Evolutionary conservation across 306 rosid genomes (phyloP), one percentile per base, ranked within the genome.

Genomic region (Cotoneaster glaucophyllus): DNA sequence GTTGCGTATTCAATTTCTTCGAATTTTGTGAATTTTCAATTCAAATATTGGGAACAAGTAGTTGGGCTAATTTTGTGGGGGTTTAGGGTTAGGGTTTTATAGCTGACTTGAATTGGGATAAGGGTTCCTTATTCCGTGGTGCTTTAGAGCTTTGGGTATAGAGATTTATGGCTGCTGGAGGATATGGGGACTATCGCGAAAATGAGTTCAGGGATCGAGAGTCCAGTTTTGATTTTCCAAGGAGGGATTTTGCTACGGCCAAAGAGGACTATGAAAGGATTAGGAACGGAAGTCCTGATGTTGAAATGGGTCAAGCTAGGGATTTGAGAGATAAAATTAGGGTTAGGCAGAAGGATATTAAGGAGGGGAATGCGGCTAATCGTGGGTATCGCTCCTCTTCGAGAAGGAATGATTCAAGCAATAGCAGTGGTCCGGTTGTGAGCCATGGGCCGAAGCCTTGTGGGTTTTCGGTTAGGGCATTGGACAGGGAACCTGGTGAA

Each of bases 401-500:
- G 0, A 88, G 93, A 75, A 80, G 84, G 86, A 92, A 93, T 79
- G 85, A 89, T 75, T 92, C 97, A 0, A 90, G 93, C 12, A 85
- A 93, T 52, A 83, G 91, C 12, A 78, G 90, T 54, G 80, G 79
- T 29, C 74, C 84, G n/a, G 68, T 26, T 64, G 69, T 71, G 19
- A 69, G 83, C 54, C 86, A 77, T 25, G 93, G 93, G 37, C 88
- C 90, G 11, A 87, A 85, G 72, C 84, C 83, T 50, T 82, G 88
- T 87, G 94, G 61, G 26, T 79, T 86, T 76, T 73, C 86, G 14
- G 82, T 62, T 8, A 88, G 80, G 86, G 29, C 86, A 3, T 22
- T 82, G 65, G 99, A 96, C 63, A 89, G 83, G 80, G 99, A 93
- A 84, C 98, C 99, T 1, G 99, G 99, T 45, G 99, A 96, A 64